Percentiles rank a stretch among this genome's conserved stretches.
Evolutionary conservation across 768 basidiomycete genomes (phyloP).

Genomic region (Boletus subcaerulescens): DNA sequence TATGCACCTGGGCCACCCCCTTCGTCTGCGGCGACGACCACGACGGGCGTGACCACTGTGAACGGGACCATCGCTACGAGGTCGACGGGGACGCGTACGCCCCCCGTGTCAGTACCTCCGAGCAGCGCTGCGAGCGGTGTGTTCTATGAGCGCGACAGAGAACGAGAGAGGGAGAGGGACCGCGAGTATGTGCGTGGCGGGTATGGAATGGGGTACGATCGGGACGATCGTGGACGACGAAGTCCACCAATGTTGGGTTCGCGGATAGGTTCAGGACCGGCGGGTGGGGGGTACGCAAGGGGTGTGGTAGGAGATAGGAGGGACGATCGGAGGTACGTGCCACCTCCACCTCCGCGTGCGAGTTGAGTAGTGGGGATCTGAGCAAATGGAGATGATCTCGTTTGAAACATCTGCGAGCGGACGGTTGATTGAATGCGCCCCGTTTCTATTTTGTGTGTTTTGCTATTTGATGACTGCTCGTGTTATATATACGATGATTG

Average conservation of each 20-base stretch:
- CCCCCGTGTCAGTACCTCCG: slow-evolving; percentile 24
- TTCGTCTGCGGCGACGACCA: slow-evolving; percentile 13
- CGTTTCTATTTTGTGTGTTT: too few species aligned
- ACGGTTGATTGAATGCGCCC: too few species aligned
- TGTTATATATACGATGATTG: too few species aligned
- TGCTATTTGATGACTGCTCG: too few species aligned
- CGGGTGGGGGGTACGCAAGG: slow-evolving; percentile 18
- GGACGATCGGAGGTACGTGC: slow-evolving; percentile 39
- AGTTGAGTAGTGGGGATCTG: background rate
- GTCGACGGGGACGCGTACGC: slow-evolving; percentile 20
- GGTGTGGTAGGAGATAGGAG: slow-evolving; percentile 24
- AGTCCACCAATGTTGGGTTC: slow-evolving; percentile 26
- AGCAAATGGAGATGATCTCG: background rate
- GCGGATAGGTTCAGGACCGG: slow-evolving; percentile 7
- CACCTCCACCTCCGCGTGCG: slow-evolving; percentile 23
- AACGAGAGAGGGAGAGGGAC: slow-evolving; percentile 22
- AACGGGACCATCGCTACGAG: slow-evolving; percentile 1
- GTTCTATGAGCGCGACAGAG: slow-evolving; percentile 32
- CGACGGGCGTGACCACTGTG: background rate
- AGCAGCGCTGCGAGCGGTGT: slow-evolving; percentile 19
- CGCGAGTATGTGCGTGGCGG: slow-evolving; percentile 34
- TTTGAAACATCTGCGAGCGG: background rate
- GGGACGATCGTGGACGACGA: slow-evolving; percentile 27
- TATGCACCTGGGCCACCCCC: slow-evolving; percentile 24
- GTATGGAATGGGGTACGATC: slow-evolving; percentile 37